phyloP scores from a whole-genome alignment of 306 rosid species.

The Dalbergia cultrata region DNA sequence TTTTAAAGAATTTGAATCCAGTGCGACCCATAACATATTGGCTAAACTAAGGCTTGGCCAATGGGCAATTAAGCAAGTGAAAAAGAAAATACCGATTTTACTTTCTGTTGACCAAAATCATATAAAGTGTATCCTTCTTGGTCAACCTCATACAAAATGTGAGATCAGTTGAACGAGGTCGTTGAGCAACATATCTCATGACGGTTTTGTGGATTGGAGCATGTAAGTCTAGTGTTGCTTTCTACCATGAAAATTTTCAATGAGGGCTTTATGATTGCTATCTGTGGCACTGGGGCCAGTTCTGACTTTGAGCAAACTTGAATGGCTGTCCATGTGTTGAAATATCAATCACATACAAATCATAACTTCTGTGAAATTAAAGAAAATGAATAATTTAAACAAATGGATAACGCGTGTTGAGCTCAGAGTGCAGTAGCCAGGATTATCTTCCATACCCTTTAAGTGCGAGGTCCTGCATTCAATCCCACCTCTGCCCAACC shows the following conservation, averaged over 20 bases:
- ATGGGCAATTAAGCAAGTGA: neutral
- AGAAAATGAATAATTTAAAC: neutral
- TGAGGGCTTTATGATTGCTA: neutral
- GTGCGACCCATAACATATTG: neutral
- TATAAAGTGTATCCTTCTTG: neutral
- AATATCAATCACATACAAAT: constrained; percentile 5
- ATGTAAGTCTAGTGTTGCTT: neutral
- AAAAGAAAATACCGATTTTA: neutral
- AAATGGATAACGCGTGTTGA: no score
- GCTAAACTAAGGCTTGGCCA: neutral
- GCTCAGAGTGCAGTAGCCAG: no score
- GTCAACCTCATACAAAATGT: constrained; percentile 24
- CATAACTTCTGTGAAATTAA: neutral
- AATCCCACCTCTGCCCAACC: no score
- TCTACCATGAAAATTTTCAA: neutral
- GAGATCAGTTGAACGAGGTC: constrained; percentile 37
- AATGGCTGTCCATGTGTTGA: neutral
- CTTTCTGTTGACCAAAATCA: constrained; percentile 24
- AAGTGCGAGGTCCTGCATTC: no score
- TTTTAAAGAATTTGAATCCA: neutral
- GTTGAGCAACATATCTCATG: constrained; percentile 36
- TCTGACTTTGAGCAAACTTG: neutral
- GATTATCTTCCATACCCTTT: no score
- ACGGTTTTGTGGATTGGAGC: neutral
- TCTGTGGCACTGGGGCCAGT: neutral